Evolutionary conservation across 768 basidiomycete genomes (phyloP), one percentile per base, ranked within the genome.

Genomic region (Sutorius australiensis): DNA sequence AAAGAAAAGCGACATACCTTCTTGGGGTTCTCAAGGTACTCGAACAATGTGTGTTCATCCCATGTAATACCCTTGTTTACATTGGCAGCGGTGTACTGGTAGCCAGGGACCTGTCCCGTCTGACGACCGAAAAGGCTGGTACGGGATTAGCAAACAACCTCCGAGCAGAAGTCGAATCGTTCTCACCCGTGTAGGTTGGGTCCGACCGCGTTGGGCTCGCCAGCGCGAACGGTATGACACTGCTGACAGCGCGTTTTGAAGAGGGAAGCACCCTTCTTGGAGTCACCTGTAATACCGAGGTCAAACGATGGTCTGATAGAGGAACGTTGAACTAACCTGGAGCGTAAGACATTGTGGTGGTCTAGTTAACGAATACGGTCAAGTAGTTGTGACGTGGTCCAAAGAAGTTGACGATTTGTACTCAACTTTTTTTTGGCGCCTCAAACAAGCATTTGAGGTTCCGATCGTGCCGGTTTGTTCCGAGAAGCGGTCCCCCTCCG

Each of bases 191-290:
- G 84, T 27, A 98, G 81, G 80, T 95, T 95, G 42, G 95, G 95
- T 51, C 95, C 95, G 54, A 98, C 93, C 72, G 90, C 91, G 77
- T 93, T 79, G 38, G 83, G 78, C 64, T 84, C 91, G 51, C 86
- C 84, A 61, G 80, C 77, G 51, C 75, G 89, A 57, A 89, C 72
- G 58, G 92, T 97, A 73, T 98, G 95, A 76, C 95, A 98, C 70
- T 97, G 92, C 38, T 88, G 86, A 66, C 90, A 94, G 53, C 94
- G 89, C 55, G 93, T 94, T 80, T 94, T 95, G 87, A 98, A 98
- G 72, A 97, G 87, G 67, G 78, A 76, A 69, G 95, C 94, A 74
- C 95, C 95, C 81, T 95, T 97, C 51, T 65, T 64, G 66, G 87
- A 72, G 77, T 97, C 91, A 84, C 95, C 95, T 81, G 39, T 48